These are phyloP conservation scores for Stemphylium lycopersici DNA, from an alignment of 2,329 filamentous ascomycete species.

Conservation along the genomic window DNA sequence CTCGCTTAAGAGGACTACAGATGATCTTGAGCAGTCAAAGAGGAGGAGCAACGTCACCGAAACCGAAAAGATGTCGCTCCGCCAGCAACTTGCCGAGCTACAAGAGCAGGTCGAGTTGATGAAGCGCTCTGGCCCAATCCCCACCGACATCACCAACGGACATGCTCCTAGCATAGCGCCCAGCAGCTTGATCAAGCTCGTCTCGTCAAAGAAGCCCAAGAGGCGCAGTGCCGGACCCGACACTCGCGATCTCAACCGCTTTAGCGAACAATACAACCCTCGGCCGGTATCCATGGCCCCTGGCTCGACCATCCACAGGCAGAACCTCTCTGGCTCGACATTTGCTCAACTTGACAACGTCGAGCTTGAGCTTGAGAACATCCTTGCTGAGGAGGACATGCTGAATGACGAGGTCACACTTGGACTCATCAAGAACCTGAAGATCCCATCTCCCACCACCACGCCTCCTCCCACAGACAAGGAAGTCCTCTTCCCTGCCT, in stretches of 20 bases:
- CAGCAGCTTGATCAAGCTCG: slow-evolving; percentile 91
- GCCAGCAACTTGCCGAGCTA: slow-evolving; percentile 86
- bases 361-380: slow-evolving; percentile 90
- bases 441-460: slow-evolving; percentile 87
- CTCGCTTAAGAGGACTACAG: slow-evolving; percentile 76
- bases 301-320: slow-evolving; percentile 66
- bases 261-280: slow-evolving; percentile 91
- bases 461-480: slow-evolving; percentile 94
- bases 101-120: slow-evolving; percentile 92
- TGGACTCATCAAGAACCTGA: slow-evolving; percentile 93
- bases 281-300: slow-evolving; percentile 96
- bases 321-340: slow-evolving; percentile 74
- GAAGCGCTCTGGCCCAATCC: slow-evolving; percentile 76
- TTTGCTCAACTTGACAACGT: slow-evolving; percentile 88
- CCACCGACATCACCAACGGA: slow-evolving; percentile 72
- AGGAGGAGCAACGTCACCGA: slow-evolving; percentile 77
- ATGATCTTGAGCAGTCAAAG: slow-evolving; percentile 81
- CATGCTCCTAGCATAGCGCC: slow-evolving; percentile 53
- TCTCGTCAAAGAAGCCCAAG: slow-evolving; percentile 97
- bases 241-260: slow-evolving; percentile 82
- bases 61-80: slow-evolving; percentile 81
- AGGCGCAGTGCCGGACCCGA: slow-evolving; percentile 89
- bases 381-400: slow-evolving; percentile 93
- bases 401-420: slow-evolving; percentile 97
- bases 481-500: slow-evolving; percentile 97